Conservation (phyloP, 345 rosid genomes). For the Citrus maxima region DNA sequence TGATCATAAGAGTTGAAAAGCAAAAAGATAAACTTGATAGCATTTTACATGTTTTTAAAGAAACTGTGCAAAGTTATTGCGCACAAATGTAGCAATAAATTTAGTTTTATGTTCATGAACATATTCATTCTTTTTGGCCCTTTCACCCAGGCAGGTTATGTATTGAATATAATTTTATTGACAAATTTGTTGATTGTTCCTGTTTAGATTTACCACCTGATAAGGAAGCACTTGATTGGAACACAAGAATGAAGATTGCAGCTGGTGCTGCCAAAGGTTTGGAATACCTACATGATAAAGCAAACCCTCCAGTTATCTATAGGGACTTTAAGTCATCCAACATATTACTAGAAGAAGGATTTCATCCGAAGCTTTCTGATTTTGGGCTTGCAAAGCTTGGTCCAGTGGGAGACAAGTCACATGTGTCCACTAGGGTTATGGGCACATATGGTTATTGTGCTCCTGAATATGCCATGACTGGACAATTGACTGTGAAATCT, state of each 20-base stretch:
- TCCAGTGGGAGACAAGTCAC: constrained; percentile 96
- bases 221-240: constrained; percentile 93
- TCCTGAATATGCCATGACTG: constrained; percentile 99
- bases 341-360: constrained; percentile 84
- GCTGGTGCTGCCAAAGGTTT: constrained; percentile 98
- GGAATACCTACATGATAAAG: constrained; percentile 91
- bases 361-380: constrained; percentile 94
- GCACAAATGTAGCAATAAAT: neutral
- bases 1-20: neutral
- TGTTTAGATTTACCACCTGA: constrained; percentile 81
- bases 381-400: constrained; percentile 98
- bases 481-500: constrained; percentile 92
- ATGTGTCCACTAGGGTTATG: constrained; percentile 99
- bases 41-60: neutral
- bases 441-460: constrained; percentile 99
- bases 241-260: constrained; percentile 95
- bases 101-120: neutral
- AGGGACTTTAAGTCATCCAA: constrained; percentile 97
- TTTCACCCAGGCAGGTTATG: neutral
- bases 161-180: neutral
- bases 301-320: constrained; percentile 94
- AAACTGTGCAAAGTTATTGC: neutral
- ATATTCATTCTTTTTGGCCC: neutral
- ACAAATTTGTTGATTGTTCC: neutral
- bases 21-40: neutral